Evolutionary conservation across 2,329 filamentous ascomycete genomes (phyloP).

Genomic region (Nothopassalora personata): DNA sequence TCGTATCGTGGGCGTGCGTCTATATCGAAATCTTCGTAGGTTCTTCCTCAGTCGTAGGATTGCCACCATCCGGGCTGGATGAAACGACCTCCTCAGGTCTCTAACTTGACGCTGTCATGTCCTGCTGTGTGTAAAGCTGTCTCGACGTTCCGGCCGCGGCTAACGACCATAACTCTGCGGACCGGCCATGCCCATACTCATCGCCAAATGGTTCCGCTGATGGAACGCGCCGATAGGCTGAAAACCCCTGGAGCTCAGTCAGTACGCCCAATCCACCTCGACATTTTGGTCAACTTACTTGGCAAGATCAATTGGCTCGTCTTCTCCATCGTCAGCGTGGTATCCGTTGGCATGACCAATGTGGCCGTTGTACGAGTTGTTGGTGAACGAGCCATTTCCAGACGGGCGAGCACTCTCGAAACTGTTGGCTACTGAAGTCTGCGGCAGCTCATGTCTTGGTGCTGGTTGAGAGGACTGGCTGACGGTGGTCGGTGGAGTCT

Average conservation of each 20-base stretch:
- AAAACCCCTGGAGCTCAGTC: slow-evolving; percentile 38
- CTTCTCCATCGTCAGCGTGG: slow-evolving; percentile 39
- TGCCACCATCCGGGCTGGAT: too few relatives aligned
- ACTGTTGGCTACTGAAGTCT: slow-evolving; percentile 18
- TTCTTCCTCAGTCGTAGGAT: too few relatives aligned
- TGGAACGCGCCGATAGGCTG: slow-evolving; percentile 47
- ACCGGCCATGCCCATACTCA: slow-evolving; percentile 21
- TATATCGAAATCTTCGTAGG: too few relatives aligned
- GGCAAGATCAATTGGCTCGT: slow-evolving; percentile 45
- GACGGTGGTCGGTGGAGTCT: slow-evolving; percentile 22
- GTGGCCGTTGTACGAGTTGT: slow-evolving; percentile 5
- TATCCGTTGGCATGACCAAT: slow-evolving; percentile 14
- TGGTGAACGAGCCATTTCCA: slow-evolving; percentile 10
- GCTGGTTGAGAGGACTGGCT: slow-evolving; percentile 15
- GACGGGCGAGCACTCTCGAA: slow-evolving; percentile 14
- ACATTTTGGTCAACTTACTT: slow-evolving; percentile 36
- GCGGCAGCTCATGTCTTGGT: slow-evolving; percentile 17
- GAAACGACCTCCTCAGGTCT: too few relatives aligned
- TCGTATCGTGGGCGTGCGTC: too few relatives aligned
- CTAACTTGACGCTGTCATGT: too few relatives aligned
- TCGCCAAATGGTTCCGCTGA: slow-evolving; percentile 31
- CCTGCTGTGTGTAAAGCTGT: neutral
- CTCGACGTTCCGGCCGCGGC: neutral
- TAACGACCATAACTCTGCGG: slow-evolving; percentile 24
- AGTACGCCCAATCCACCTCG: slow-evolving; percentile 6